Conservation (phyloP, 2,329 filamentous ascomycete genomes). For the Diatrype stigma region DNA sequence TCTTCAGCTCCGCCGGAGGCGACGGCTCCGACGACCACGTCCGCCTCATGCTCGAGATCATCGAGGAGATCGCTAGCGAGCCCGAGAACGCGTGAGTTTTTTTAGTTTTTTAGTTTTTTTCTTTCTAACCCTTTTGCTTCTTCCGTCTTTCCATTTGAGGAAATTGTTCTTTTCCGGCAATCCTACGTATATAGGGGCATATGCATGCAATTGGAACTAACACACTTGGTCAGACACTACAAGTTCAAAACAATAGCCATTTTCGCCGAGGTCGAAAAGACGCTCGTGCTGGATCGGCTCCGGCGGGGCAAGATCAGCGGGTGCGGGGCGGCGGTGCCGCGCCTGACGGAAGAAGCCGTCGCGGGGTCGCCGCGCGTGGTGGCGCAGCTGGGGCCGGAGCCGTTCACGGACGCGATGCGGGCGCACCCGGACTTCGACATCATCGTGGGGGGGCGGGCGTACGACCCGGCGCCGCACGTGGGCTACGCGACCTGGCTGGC, state of each 20-base stretch:
- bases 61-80: constrained; percentile 30
- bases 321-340: constrained; percentile 39
- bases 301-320: constrained; percentile 25
- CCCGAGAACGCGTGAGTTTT: constrained; percentile 16
- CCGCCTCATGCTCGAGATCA: constrained; percentile 33
- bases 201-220: too few species aligned
- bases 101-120: background rate
- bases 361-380: constrained; percentile 32
- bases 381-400: constrained; percentile 41
- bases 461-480: constrained; percentile 37
- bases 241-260: constrained; percentile 33
- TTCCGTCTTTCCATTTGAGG: background rate
- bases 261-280: constrained; percentile 35
- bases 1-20: constrained; percentile 43
- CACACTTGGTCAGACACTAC: constrained; percentile 9
- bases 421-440: constrained; percentile 32
- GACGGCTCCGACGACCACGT: constrained; percentile 44
- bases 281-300: constrained; percentile 25
- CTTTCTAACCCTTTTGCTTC: background rate
- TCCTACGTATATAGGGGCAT: too few species aligned
- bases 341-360: constrained; percentile 33
- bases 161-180: too few species aligned
- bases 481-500: constrained; percentile 31
- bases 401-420: constrained; percentile 31
- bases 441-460: constrained; percentile 42